Base-by-base conservation (phyloP, 1,139 yeast genomes). In the Kurtzmaniella quercitrusa region DNA sequence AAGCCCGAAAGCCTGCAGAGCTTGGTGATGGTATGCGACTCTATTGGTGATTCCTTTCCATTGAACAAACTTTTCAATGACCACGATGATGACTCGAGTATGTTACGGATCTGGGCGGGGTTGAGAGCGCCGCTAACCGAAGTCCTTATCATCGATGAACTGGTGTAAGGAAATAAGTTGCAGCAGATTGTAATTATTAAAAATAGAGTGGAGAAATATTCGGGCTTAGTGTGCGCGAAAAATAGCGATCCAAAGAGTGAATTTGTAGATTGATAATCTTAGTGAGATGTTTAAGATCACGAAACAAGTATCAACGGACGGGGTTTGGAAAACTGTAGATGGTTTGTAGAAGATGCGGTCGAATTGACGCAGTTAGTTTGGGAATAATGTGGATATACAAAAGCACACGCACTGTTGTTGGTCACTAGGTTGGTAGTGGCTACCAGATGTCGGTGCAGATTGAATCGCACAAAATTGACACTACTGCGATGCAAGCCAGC, bases 1-100 rank as follows among this genome's bases (percentile, higher is more conserved):
- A 79, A 51, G 0, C 83, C 84, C 0, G 82, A 76, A 20, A 76
- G 48, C 43, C 61, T 59, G 34, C 76, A 55, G 50, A 77, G 55
- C 49, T 66, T 68, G 16, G 49, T 43, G 14, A 68, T 14, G 12
- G 18, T 55, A 0, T 53, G 50, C 8, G 34, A 18, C 41, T 11
- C 41, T 39, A 11, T 47, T 45, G 21, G 46, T 5, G n/a, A 16
- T n/a, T n/a, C 15, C 12, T 19, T 47, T 15, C 41, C 39, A 17
- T 53, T 40, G 15, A 61, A 51, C 15, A 65, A 49, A 5, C 55
- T 59, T 30, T 51, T 48, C 3, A 65, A 54, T 12, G 63, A 57
- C 70, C 70, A 66, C 7, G 60, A 52, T 7, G 68, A 56, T n/a
- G 43, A 34, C 30, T 39, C 41, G n/a, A 63, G 36, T n/a, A 54